Evolutionary conservation across 495 filamentous ascomycete genomes (phyloP), one percentile per base, ranked within the genome.

Genomic region (Aspergillus steynii): DNA sequence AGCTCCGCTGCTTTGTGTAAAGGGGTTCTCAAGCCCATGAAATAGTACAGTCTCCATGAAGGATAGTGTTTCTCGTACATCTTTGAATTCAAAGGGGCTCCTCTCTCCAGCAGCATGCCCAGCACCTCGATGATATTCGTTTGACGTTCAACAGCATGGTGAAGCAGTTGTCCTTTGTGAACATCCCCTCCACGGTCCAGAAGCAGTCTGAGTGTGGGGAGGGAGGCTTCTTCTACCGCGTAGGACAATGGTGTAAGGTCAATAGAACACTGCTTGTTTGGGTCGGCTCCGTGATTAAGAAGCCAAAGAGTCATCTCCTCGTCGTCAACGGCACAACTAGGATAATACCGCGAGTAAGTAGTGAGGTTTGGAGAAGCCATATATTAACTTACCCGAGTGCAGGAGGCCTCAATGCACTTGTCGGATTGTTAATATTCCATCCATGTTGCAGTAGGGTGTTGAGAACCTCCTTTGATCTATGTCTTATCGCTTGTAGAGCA

Each of bases 221-320:
- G 14, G 14, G 62, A 48, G 27, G 62, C 68, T 48, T 29, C 15
- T 42, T 70, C 49, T 25, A 67, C 62, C 31, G 68, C 64, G 58
- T 51, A 26, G 7, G 68, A 70, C 20, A 67, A 48, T 49, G 64
- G 65, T 1, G 68, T 70, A 42, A 56, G 50, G 45, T 67, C 60
- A 53, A 67, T 61, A 14, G 29, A 1, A 58, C 56, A 64, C 61
- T 57, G 56, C 28, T 56, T 55, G 59, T 69, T 69, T 10, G 64
- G 59, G 53, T 69, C 53, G 47, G 64, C 64, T 56, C 61, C 61
- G 55, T 65, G 59, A 50, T 66, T 51, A 54, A 69, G 67, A 25
- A 69, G 64, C 67, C 58, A 69, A 59, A 52, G 45, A 55, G 42
- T 27, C 57, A 69, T 66, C 5, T 69, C 67, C 32, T 65, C 53